Evolutionary conservation across 2,329 filamentous ascomycete species (phyloP).

Genomic region (Lomentospora prolificans): DNA sequence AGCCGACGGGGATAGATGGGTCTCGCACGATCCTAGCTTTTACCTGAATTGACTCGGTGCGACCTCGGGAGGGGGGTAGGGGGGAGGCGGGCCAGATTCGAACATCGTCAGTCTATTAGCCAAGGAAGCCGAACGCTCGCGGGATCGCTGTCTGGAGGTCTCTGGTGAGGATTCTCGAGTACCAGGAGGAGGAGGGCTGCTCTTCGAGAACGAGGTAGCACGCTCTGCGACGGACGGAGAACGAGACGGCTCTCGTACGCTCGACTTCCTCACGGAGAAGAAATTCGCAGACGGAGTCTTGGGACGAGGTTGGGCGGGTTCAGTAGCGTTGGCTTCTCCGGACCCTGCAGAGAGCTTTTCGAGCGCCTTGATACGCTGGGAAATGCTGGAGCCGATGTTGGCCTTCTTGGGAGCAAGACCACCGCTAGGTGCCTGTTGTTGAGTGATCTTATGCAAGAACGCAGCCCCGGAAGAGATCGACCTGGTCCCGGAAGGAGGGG

Average conservation of each 20-base stretch:
- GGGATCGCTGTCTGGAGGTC: conserved; percentile 20
- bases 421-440: conserved; percentile 38
- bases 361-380: conserved; percentile 82
- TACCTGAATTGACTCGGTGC: conserved; percentile 74
- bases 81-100: conserved; percentile 27
- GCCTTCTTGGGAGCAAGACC: conserved; percentile 56
- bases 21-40: conserved; percentile 75
- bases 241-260: conserved; percentile 28
- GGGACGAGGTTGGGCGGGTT: conserved; percentile 15
- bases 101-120: conserved; percentile 48
- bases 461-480: conserved; percentile 49
- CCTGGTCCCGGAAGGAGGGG: conserved; percentile 32
- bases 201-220: conserved; percentile 27
- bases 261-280: conserved; percentile 45
- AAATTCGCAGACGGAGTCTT: conserved; percentile 41
- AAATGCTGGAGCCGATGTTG: conserved; percentile 83
- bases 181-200: conserved; percentile 24
- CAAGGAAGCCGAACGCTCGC: conserved; percentile 43
- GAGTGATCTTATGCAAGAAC: conserved; percentile 43
- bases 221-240: conserved; percentile 37
- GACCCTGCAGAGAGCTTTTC: conserved; percentile 57
- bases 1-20: conserved; percentile 31
- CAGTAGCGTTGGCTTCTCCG: conserved; percentile 15
- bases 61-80: conserved; percentile 27
- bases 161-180: conserved; percentile 40